Percentiles rank a stretch among this genome's conserved stretches.
phyloP scores from a whole-genome alignment of 805 yeast species.

The Priceomyces castillae region DNA sequence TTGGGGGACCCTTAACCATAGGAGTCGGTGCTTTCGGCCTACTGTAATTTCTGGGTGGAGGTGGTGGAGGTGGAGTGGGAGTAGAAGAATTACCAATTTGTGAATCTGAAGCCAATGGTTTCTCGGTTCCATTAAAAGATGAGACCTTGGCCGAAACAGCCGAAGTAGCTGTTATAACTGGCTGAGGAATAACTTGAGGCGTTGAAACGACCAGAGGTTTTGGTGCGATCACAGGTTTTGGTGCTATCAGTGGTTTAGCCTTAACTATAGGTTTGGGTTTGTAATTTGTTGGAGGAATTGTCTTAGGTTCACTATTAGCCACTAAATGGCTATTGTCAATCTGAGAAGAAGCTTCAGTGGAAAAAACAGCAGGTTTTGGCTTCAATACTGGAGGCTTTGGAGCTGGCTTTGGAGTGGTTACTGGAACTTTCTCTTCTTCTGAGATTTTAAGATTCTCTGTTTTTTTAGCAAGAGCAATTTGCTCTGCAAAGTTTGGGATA shows the following conservation, averaged over 20 bases:
- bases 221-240: constrained; percentile 10
- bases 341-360: neutral
- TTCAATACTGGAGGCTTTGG: constrained; percentile 1
- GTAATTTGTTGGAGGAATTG: constrained; percentile 4
- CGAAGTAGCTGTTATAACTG: neutral
- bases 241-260: constrained; percentile 9
- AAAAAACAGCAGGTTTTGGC: neutral
- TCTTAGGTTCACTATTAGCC: neutral
- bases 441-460: neutral
- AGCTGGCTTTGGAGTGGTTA: neutral
- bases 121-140: no score
- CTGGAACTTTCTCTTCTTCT: neutral
- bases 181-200: neutral
- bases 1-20: constrained; percentile 26
- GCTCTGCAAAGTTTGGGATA: constrained; percentile 27
- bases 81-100: constrained; percentile 1
- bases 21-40: constrained; percentile 12
- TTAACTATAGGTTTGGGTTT: constrained; percentile 11
- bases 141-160: neutral
- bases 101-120: neutral
- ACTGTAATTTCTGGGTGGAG: constrained; percentile 26
- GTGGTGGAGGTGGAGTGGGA: constrained; percentile 26
- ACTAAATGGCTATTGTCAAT: neutral
- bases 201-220: constrained; percentile 3
- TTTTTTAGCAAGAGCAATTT: constrained; percentile 18